Evolutionary conservation across 2,329 filamentous ascomycete species (phyloP), one percentile per base, ranked within the genome.

Genomic region (Aspergillus tamarii): DNA sequence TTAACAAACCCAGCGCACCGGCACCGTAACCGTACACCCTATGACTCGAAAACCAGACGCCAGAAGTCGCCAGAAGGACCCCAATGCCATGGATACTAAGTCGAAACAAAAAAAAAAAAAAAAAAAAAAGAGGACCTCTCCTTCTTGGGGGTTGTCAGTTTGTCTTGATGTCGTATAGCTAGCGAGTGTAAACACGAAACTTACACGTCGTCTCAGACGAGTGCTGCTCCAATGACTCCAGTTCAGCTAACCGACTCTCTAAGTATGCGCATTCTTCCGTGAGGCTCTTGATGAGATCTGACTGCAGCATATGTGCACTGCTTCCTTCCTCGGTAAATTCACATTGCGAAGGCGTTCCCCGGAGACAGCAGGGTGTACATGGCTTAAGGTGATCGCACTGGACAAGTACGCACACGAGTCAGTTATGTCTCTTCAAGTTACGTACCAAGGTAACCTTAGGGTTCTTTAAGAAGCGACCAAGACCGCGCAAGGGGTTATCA

Each of bases 191-290:
- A 30, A 19, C 26, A 5, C 28, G n/a, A n/a, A 21, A 55, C 52
- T 39, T 23, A 36, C 52, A 55, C 12, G 32, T n/a, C 32, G 39
- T 28, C 11, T 55, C 23, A 19, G 39, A 7, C 32, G 48, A 32
- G 26, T 32, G 19, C 19, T 32, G 48, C 9, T 32, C 28, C 9
- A n/a, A 32, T n/a, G 52, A 55, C 32, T 55, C 52, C 14, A 55
- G 32, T 21, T 55, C 52, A 12, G 52, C 52, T 10, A 55, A 39
- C 34, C 21, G 21, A 21, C 34, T 55, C 28, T 55, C 52, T 10
- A 55, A 26, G 32, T 55, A 55, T 23, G 52, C 52, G n/a, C 52
- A 55, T 55, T 55, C 52, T 55, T 55, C 52, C 2, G 52, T 55
- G 21, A 55, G 52, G 39, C 30, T 55, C 32, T 55, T 55, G 32